Evolutionary conservation across 768 basidiomycete genomes (phyloP).

Genomic region (Psilocybe sp.): DNA sequence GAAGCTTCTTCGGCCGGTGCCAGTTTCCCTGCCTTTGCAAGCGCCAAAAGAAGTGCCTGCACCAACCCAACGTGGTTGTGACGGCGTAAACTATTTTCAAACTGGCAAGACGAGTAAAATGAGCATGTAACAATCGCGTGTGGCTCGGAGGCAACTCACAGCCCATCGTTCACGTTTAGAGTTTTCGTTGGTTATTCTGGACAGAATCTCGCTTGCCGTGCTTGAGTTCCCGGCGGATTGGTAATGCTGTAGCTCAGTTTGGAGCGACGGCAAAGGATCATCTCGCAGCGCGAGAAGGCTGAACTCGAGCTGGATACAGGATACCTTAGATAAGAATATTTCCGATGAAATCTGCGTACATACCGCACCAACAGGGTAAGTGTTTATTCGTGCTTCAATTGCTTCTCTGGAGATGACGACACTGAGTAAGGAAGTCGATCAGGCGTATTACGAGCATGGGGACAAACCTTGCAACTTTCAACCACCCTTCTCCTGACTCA

Average conservation of each 20-base stretch:
- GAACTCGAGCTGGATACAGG: conserved; percentile 71
- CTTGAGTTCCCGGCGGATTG: conserved; percentile 40
- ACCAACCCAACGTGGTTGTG: conserved; percentile 87
- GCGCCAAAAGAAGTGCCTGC: conserved; percentile 66
- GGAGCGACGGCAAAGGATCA: conserved; percentile 72
- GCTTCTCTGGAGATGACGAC: conserved; percentile 54
- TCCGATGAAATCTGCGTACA: conserved; percentile 28
- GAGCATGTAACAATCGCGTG: conserved; percentile 11
- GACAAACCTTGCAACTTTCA: conserved; percentile 70
- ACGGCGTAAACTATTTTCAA: conserved; percentile 82
- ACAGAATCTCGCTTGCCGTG: conserved; percentile 50
- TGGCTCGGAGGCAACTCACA: conserved; percentile 43
- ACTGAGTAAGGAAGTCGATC: conserved; percentile 6
- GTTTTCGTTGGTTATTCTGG: conserved; percentile 63
- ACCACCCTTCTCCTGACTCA: conserved; percentile 77
- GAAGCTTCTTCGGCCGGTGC: conserved; percentile 47
- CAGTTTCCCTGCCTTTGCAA: conserved; percentile 70
- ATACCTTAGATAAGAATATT: conserved; percentile 10
- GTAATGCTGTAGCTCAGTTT: conserved; percentile 49
- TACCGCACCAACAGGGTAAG: conserved; percentile 88
- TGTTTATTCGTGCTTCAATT: conserved; percentile 85
- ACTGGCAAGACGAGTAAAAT: conserved; percentile 39
- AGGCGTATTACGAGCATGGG: not conserved
- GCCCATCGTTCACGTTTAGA: conserved; percentile 80
- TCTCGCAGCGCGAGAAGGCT: conserved; percentile 85